phyloP scores from a whole-genome alignment of 116 monocot genomes.

The Cymodocea nodosa region DNA sequence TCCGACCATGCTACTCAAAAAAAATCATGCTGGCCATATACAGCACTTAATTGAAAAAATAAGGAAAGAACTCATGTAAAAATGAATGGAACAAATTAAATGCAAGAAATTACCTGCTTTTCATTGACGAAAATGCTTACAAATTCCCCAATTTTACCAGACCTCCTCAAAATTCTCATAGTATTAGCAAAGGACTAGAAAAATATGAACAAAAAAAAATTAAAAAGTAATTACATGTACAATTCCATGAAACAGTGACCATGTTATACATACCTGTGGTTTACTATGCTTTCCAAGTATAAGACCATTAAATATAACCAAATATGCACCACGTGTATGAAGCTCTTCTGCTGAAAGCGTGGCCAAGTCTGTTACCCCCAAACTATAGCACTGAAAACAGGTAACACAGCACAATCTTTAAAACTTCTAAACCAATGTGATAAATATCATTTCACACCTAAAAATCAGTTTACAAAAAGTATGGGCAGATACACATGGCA shows the following conservation, averaged over 20 bases:
- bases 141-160: constrained; percentile 81
- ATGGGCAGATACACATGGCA: no score
- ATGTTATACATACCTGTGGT: constrained; percentile 37
- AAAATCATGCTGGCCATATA: no score
- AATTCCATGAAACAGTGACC: neutral
- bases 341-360: constrained; percentile 77
- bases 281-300: constrained; percentile 84
- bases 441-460: no score
- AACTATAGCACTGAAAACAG: constrained; percentile 45
- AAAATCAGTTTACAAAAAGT: no score
- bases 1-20: no score
- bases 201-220: constrained; percentile 1
- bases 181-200: constrained; percentile 58
- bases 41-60: no score
- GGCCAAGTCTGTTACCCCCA: constrained; percentile 70
- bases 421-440: no score
- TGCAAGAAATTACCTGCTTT: constrained; percentile 43
- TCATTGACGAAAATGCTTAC: constrained; percentile 93
- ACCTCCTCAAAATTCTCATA: constrained; percentile 61
- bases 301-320: constrained; percentile 88
- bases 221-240: neutral
- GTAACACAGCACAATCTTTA: no score
- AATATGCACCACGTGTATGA: constrained; percentile 58
- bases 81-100: neutral
- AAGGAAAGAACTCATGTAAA: no score